Evolutionary conservation across 1,284 basidiomycete genomes (phyloP), one percentile per base, ranked within the genome.

Genomic region (Crepidotus sp.): DNA sequence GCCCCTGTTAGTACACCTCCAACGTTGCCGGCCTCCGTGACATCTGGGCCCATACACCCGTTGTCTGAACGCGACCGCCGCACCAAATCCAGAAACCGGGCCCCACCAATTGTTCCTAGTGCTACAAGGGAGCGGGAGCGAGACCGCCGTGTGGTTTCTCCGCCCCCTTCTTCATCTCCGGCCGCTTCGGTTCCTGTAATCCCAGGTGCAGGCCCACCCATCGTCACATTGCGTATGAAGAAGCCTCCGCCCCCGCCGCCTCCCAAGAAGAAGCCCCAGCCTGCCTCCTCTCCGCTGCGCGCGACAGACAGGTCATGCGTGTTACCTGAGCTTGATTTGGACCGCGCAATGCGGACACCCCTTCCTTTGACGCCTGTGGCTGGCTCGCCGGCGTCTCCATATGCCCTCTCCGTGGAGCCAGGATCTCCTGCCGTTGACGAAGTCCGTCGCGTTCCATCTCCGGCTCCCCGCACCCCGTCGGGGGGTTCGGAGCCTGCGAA

Each of bases 351-450:
- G 21, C 59, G 55, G 6, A 63, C 62, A 0, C 63, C 63, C 6
- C 56, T 67, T 26, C 66, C 66, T 13, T 45, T 56, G 17, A 64
- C 62, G 37, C 64, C 66, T 40, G 45, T 51, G 6, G 42, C 60
- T 22, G 51, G 48, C n/a, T 40, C 49, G 4, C 45, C 50, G 33
- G 41, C 47, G 34, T 44, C 37, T 22, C 40, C 19, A n/a, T 48
- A 38, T 36, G 5, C 38, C 3, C 17, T 39, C 21, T 36, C 40
- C 6, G 21, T 14, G 13, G 48, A 48, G 34, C 13, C 26, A 13
- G 32, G 32, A 6, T 36, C 43, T 22, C 17, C 35, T 18, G 7
- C 15, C 22, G 2, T 19, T 13, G 35, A 49, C 13, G 30, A 32
- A n/a, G 6, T 17, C 7, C 19, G 11, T 4, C 15, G n/a, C 14